Base-by-base conservation (phyloP, 805 yeast species). In the Suhomyces sp. region DNA sequence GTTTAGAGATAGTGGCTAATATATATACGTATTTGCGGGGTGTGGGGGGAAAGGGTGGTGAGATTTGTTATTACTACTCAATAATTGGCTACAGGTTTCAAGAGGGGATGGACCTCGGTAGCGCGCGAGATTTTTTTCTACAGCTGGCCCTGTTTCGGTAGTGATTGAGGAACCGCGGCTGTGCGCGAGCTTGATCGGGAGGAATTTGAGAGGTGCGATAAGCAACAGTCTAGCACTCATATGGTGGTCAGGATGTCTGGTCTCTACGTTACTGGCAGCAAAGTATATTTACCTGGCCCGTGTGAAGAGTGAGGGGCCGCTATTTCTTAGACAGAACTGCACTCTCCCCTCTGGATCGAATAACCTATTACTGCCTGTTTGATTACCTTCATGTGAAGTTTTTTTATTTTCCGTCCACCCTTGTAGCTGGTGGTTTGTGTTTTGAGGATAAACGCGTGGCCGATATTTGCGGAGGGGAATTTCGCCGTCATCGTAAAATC, bases 21-120 rank as follows among this genome's bases (percentile, higher is more conserved):
- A 36, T 47, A 47, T 47, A 47, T 36, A 31, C 41, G 22, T 22
- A 9, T 36, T 23, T 47, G 49, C 44, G 49, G 49, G 49, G 49
- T 19, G 15, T 19, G 15, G 44, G 49, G 19, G 41, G 23, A 40
- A 35, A 35, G 29, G 22, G 36, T 29, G 29, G 46, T 7, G 15
- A 5, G 27, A 47, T 47, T 47, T 31, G 49, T 47, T 47, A 47
- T 47, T 12, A 47, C 35, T n/a, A 12, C 12, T 12, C 23, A 5
- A 38, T 47, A 12, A 47, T 47, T 47, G 49, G 49, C 47, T 27
- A 15, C 15, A 36, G 47, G 35, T 26, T 8, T 7, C 4, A 33
- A 19, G 47, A 44, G 47, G 47, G 47, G 33, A 44, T 24, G 47
- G 47, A 44, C 47, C 35, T 27, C 33, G 33, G 47, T 24, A 27